A percentile compares a stretch with the other conserved stretches of the same genome.
These are phyloP conservation scores for Didymella keratinophila DNA, from an alignment of 2,329 filamentous ascomycete species.

Conservation along the genomic window DNA sequence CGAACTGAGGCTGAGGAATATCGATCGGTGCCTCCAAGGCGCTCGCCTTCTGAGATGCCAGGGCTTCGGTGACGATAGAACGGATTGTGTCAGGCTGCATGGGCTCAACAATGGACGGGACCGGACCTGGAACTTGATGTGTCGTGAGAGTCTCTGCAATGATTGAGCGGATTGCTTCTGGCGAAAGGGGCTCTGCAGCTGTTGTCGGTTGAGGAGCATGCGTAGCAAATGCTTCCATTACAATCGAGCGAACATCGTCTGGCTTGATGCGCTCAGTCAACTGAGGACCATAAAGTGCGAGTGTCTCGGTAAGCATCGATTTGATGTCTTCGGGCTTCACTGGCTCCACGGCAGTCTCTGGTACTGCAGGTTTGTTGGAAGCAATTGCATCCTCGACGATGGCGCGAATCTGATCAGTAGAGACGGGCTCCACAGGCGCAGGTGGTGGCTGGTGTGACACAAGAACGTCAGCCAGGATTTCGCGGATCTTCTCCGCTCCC, in stretches of 20 bases:
- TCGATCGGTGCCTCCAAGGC: slow-evolving; percentile 44
- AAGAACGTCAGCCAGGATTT: slow-evolving; percentile 68
- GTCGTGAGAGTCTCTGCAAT: slow-evolving; percentile 40
- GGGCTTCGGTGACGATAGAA: slow-evolving; percentile 45
- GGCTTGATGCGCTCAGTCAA: slow-evolving; percentile 52
- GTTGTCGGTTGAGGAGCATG: slow-evolving; percentile 34
- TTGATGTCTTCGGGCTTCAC: slow-evolving; percentile 42
- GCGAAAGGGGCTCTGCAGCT: slow-evolving; percentile 29
- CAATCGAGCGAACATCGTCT: slow-evolving; percentile 40
- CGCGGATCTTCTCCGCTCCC: slow-evolving; percentile 74
- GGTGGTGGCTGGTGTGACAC: slow-evolving; percentile 52
- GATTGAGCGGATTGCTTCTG: slow-evolving; percentile 39
- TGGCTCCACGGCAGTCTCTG: slow-evolving; percentile 28
- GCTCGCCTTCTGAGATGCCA: slow-evolving; percentile 43
- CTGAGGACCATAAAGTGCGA: slow-evolving; percentile 32
- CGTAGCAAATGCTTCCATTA: slow-evolving; percentile 67
- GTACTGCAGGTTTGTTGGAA: slow-evolving; percentile 47
- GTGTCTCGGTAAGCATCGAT: slow-evolving; percentile 35
- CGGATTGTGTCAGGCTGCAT: slow-evolving; percentile 47
- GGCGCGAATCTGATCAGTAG: slow-evolving; percentile 74
- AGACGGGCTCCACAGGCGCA: slow-evolving; percentile 38
- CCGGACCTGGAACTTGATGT: slow-evolving; percentile 30
- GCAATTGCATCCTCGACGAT: slow-evolving; percentile 70
- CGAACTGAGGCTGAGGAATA: slow-evolving; percentile 47
- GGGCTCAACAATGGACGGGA: slow-evolving; percentile 33